Evolutionary conservation across 2,329 filamentous ascomycete species (phyloP), one percentile per base, ranked within the genome.

Genomic region (Dactylella cylindrospora): DNA sequence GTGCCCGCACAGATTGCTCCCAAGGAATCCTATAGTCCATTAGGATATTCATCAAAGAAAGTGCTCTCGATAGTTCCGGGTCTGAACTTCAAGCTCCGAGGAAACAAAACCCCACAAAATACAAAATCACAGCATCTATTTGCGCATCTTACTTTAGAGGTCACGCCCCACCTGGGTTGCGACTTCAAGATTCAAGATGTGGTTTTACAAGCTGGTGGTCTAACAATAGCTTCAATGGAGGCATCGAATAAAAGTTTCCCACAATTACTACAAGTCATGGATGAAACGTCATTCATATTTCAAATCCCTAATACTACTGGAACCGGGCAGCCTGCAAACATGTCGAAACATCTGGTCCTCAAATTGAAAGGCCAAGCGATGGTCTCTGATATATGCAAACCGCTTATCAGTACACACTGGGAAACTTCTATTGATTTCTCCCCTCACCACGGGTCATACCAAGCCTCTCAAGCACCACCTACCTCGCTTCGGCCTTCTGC

Each of bases 271-370:
- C 51, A 64, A 35, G 51, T 64, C 5, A 64, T 55, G 57, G 87
- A 91, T 69, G 85, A 90, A 71, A 75, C 88, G 64, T 86, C 85
- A 1, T 83, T 89, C 67, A 75, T 90, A 47, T 91, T 89, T 74
- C 75, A 70, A 77, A 73, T 69, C 74, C 74, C 39, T 74, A 75
- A 60, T 77, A 76, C 57, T 78, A 76, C 62, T 77, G 88, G 8
- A 75, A 78, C 51, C 80, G 88, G 65, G 74, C 77, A 40, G 81
- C 50, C 57, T 5, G 23, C 57, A 6, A 62, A 44, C 19, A 49
- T 54, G 1, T 32, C 54, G 3, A 62, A 62, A 32, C 57, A 62
- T 10, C 36, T 62, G 7, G 57, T 62, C 6, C 49, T 89, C 61
- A 75, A 77, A 17, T 83, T 81, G n/a, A 78, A 76, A 12, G 81